phyloP scores from a whole-genome alignment of 73 alveolate species.

The Paramecium sonneborni region DNA sequence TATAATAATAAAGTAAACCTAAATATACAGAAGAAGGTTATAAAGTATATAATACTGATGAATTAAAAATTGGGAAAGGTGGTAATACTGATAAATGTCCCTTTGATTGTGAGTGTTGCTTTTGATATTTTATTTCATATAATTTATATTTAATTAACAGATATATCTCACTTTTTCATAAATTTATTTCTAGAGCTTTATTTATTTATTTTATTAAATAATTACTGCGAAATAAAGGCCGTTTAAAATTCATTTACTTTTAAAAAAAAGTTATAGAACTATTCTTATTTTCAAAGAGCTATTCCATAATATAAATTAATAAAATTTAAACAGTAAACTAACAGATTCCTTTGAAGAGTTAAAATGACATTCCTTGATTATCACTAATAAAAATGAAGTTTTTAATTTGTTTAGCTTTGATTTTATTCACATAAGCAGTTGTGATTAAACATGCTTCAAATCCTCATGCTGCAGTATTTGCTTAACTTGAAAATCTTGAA shows the following conservation, averaged over 20 bases:
- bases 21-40: slow-evolving; percentile 62
- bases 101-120: slow-evolving; percentile 63
- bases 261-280: not conserved
- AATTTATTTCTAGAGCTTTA: not conserved
- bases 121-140: not conserved
- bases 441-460: slow-evolving; percentile 28
- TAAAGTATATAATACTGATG: slow-evolving; percentile 55
- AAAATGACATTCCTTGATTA: not conserved
- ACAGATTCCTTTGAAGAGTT: slow-evolving; percentile 7
- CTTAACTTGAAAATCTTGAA: slow-evolving; percentile 2
- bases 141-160: not conserved
- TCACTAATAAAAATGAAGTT: not conserved
- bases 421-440: slow-evolving; percentile 22
- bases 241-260: not conserved
- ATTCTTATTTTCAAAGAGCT: not conserved
- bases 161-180: not conserved
- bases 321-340: slow-evolving; percentile 2
- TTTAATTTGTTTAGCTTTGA: not conserved
- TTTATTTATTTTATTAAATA: not conserved
- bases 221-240: not conserved
- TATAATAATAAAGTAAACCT: not conserved
- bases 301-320: not conserved
- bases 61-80: slow-evolving; percentile 59
- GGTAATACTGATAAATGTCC: slow-evolving; percentile 55
- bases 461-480: slow-evolving; percentile 18